These are phyloP conservation scores for Verticillium albo-atrum DNA, from an alignment of 2,329 filamentous ascomycete species.

Conservation along the genomic window DNA sequence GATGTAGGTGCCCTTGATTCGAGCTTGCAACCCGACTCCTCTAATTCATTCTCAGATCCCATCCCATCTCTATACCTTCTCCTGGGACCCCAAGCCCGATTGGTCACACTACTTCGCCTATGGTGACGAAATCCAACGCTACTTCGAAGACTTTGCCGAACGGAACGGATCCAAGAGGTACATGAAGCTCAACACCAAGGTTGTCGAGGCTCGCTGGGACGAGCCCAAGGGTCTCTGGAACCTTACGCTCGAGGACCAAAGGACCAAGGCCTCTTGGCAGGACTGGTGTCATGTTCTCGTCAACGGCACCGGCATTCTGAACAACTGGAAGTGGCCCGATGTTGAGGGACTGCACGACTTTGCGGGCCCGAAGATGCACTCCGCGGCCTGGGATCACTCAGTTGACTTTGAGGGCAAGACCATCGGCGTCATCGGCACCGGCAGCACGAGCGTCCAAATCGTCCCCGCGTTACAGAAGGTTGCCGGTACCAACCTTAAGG, in stretches of 20 bases:
- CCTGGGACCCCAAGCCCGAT: slow-evolving; percentile 20
- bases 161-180: slow-evolving; percentile 31
- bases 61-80: slow-evolving; percentile 14
- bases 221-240: slow-evolving; percentile 33
- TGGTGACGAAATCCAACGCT: slow-evolving; percentile 20
- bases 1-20: slow-evolving; percentile 7
- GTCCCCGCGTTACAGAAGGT: slow-evolving; percentile 35
- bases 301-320: slow-evolving; percentile 44
- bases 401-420: slow-evolving; percentile 36
- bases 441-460: slow-evolving; percentile 48
- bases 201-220: slow-evolving; percentile 38
- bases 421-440: slow-evolving; percentile 49
- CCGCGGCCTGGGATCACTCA: slow-evolving; percentile 45
- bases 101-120: slow-evolving; percentile 24
- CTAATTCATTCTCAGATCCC: slow-evolving; percentile 3
- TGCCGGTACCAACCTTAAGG: slow-evolving; percentile 14
- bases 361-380: slow-evolving; percentile 47
- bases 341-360: slow-evolving; percentile 46
- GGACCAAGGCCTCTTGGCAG: slow-evolving; percentile 12
- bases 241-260: slow-evolving; percentile 19
- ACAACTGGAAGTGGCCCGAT: slow-evolving; percentile 46
- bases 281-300: slow-evolving; percentile 43
- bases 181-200: slow-evolving; percentile 36
- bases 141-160: slow-evolving; percentile 25
- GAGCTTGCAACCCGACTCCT: not conserved